Conservation (phyloP, 805 yeast species). For the Brettanomyces sp. region DNA sequence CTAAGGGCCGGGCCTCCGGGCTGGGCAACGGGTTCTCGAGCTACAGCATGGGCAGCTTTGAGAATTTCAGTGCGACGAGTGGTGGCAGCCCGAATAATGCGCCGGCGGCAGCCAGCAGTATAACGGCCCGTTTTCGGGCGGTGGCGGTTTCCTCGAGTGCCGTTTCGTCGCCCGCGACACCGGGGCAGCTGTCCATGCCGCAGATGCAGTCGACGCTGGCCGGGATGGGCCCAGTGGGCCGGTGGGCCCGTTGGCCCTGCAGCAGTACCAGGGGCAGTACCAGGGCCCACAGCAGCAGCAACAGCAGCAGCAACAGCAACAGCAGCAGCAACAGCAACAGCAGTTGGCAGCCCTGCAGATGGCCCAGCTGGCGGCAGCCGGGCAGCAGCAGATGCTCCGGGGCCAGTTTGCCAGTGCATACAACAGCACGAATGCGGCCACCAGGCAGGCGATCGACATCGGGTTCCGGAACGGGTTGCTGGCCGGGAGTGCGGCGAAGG, state of each 20-base stretch:
- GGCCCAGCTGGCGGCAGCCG: constrained; percentile 1
- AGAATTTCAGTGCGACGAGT: no score
- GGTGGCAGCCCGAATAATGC: background rate
- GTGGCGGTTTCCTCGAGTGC: background rate
- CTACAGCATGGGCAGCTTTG: no score
- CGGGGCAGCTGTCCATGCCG: no score
- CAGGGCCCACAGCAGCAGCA: constrained; percentile 1
- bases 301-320: background rate
- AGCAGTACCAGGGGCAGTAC: no score
- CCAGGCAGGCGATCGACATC: background rate
- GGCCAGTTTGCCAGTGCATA: background rate
- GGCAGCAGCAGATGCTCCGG: background rate
- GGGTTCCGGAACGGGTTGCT: background rate
- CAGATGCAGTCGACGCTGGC: background rate
- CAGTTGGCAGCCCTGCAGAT: constrained; percentile 1
- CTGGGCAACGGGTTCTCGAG: constrained; percentile 5
- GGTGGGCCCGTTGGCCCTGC: background rate
- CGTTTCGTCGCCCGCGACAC: background rate
- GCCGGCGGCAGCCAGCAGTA: background rate
- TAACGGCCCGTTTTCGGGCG: background rate
- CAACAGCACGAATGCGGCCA: background rate
- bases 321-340: no score
- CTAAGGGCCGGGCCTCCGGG: background rate
- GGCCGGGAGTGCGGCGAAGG: background rate
- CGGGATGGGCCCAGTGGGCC: background rate